Base-by-base conservation (phyloP, 345 rosid species). In the Citrus trifoliata region DNA sequence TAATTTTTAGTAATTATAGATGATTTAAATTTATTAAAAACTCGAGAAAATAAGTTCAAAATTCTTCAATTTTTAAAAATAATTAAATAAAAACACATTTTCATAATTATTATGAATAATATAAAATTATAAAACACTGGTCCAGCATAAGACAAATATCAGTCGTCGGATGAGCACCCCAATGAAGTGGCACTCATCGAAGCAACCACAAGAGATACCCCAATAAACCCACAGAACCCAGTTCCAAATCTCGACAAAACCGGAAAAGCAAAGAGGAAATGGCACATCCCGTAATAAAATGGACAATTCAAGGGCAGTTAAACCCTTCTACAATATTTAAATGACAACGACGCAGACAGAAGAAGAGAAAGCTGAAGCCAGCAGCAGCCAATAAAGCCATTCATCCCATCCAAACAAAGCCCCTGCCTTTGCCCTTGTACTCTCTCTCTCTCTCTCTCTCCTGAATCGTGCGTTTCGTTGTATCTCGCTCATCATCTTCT, bases 401-500 rank as follows among this genome's bases (percentile, higher is more conserved):
- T 66, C 38, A 37, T 59, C 81, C 63, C 81, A 87, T 48, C 78
- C 75, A 74, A 77, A 75, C 78, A 58, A 75, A 30, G 73, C 61
- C 56, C 59, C 32, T n/a, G 33, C 25, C 28, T 30, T 24, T 69
- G 9, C 67, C 40, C 38, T 48, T 46, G 61, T 22, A 5, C 6
- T 38, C 65, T 60, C 67, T 35, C 38, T 32, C 60, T 56, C 68
- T 71, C 48, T 35, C 46, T 59, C 68, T 71, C 48, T 37, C 46
- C 59, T 48, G 35, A 12, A 28, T 42, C 68, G 79, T 77, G 83
- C 80, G 38, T 79, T 48, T 60, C 66, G 22, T 61, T 72, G 51
- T 64, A 71, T 74, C 51, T 80, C 63, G 55, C 35, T 78, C 42
- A 61, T 64, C 85, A 82, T 83, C 83, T 78, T 84, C 87, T 38